A percentile compares a stretch with the other conserved stretches of the same genome.
These are phyloP conservation scores for Aleurites moluccanus DNA, from an alignment of 441 rosid genomes.

Conservation along the genomic window DNA sequence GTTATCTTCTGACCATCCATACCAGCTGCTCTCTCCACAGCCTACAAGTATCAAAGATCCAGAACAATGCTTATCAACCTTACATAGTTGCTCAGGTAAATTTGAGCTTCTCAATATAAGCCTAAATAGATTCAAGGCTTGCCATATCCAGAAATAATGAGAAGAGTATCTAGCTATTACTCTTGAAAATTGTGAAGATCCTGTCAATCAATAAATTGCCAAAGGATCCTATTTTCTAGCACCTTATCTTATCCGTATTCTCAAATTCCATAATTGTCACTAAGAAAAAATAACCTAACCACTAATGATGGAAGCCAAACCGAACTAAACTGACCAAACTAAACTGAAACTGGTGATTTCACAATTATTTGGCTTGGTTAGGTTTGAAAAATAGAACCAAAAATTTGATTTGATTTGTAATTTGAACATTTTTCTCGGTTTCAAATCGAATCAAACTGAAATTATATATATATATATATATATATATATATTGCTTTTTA, in stretches of 20 bases:
- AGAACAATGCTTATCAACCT: not conserved
- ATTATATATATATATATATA: no score
- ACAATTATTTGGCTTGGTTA: no score
- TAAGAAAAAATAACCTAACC: not conserved
- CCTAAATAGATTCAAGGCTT: not conserved
- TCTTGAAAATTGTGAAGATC: not conserved
- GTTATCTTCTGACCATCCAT: constrained; percentile 99
- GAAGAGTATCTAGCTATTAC: not conserved
- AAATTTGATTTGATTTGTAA: no score
- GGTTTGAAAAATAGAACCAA: no score
- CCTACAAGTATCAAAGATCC: constrained; percentile 41
- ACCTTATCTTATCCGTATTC: not conserved
- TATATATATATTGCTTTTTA: no score
- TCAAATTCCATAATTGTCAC: not conserved
- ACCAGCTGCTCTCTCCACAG: constrained; percentile 98
- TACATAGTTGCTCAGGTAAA: not conserved
- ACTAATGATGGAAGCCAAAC: no score
- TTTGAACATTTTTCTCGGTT: no score
- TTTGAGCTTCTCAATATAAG: not conserved
- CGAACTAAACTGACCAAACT: no score
- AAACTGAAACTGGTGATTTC: no score
- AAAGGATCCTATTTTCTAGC: not conserved
- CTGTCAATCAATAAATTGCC: not conserved
- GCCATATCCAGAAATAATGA: not conserved
- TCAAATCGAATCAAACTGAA: no score